Percentiles rank a stretch among this genome's conserved stretches.
phyloP scores from a whole-genome alignment of 441 rosid genomes.

The Pelargonium australe region DNA sequence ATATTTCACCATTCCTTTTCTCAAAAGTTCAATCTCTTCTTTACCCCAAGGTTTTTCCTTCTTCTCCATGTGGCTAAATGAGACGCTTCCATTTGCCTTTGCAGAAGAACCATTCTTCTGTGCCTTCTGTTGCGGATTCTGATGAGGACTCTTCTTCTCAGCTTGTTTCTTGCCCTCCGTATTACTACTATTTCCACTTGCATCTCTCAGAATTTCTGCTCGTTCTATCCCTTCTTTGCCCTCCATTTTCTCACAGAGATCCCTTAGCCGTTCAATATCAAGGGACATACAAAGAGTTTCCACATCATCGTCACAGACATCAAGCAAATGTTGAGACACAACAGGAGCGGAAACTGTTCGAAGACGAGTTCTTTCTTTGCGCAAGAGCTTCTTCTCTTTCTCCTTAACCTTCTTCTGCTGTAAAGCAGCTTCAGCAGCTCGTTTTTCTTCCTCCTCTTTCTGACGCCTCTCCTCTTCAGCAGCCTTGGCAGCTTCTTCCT shows the following conservation, averaged over 20 bases:
- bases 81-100: conserved; percentile 39
- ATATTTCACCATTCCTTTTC: conserved; percentile 80
- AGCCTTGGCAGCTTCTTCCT: conserved; percentile 72
- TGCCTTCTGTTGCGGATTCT: conserved; percentile 18
- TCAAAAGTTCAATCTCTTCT: conserved; percentile 87
- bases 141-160: conserved; percentile 37
- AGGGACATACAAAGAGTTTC: conserved; percentile 72
- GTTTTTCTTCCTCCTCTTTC: conserved; percentile 73
- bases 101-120: conserved; percentile 31
- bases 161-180: conserved; percentile 36
- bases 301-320: conserved; percentile 57
- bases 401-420: conserved; percentile 81
- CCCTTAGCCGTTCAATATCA: conserved; percentile 54
- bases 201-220: conserved; percentile 59
- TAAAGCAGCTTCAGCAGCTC: conserved; percentile 74
- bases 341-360: conserved; percentile 66
- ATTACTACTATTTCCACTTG: conserved; percentile 27
- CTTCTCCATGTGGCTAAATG: conserved; percentile 37
- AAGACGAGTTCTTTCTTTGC: conserved; percentile 83
- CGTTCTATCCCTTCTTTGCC: conserved; percentile 45
- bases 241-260: conserved; percentile 63
- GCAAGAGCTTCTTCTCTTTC: conserved; percentile 84
- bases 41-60: conserved; percentile 81
- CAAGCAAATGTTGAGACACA: conserved; percentile 48
- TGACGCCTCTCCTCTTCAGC: conserved; percentile 75